Evolutionary conservation across 306 rosid genomes (phyloP).

Genomic region (Elaeagnus macrophylla): DNA sequence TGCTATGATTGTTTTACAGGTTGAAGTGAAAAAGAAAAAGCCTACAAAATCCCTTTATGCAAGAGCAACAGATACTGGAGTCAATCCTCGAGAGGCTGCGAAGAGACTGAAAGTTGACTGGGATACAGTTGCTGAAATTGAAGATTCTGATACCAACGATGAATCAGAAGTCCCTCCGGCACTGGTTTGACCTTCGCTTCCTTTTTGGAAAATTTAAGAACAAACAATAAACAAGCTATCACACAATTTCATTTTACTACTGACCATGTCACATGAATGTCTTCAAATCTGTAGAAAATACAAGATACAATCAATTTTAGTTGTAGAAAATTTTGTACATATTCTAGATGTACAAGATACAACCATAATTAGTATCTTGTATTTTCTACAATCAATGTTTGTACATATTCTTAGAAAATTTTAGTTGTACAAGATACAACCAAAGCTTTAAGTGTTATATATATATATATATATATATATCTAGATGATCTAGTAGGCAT

Average conservation of each 20-base stretch:
- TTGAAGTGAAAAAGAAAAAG: constrained; percentile 51
- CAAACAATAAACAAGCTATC: background rate
- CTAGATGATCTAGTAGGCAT: no score
- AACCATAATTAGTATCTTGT: no score
- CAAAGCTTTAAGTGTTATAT: no score
- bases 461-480: no score
- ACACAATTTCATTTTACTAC: background rate
- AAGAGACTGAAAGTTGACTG: constrained; percentile 71
- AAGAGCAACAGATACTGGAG: constrained; percentile 77
- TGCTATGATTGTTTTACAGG: constrained; percentile 29
- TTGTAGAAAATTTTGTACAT: no score
- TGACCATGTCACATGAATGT: background rate
- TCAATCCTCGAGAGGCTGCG: constrained; percentile 73
- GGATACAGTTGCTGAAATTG: constrained; percentile 94
- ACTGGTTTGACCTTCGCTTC: constrained; percentile 49
- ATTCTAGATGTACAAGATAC: no score
- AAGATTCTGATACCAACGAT: constrained; percentile 36
- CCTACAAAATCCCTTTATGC: constrained; percentile 84
- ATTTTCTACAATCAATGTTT: no score
- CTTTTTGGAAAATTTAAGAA: constrained; percentile 4
- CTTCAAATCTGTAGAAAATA: background rate
- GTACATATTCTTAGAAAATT: no score
- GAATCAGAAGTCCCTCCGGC: constrained; percentile 72
- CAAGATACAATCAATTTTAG: background rate
- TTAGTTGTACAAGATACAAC: no score